Percentiles rank a stretch among this genome's conserved stretches.
Conservation (phyloP, 257 asterid species). For the Ocimum tenuiflorum region DNA sequence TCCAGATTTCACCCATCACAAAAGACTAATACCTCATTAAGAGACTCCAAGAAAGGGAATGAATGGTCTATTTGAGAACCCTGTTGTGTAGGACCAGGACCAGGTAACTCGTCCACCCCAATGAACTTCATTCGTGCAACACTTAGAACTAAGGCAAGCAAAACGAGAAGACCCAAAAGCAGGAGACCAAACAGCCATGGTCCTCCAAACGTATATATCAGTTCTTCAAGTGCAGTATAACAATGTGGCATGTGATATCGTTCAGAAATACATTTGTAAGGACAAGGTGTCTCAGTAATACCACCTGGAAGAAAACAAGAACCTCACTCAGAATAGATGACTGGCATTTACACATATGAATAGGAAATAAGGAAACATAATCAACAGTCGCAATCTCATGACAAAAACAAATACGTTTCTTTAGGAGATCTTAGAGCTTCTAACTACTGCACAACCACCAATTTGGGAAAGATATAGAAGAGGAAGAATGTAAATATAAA, state of each 20-base stretch:
- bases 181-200: constrained; percentile 97
- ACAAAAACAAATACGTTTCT: neutral
- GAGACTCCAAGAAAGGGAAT: constrained; percentile 93
- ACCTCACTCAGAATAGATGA: constrained; percentile 11
- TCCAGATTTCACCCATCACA: neutral
- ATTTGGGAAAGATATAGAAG: neutral
- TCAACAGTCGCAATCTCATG: neutral
- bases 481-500: neutral
- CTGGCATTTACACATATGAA: neutral
- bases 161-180: constrained; percentile 75
- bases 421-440: neutral
- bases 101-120: constrained; percentile 86
- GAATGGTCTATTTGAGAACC: constrained; percentile 98
- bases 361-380: neutral
- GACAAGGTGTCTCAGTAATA: constrained; percentile 84
- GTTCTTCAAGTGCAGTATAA: constrained; percentile 94
- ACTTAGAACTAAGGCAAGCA: constrained; percentile 90
- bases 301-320: constrained; percentile 61
- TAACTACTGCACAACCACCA: constrained; percentile 5
- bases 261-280: constrained; percentile 79
- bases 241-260: constrained; percentile 96
- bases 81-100: constrained; percentile 89
- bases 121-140: constrained; percentile 96
- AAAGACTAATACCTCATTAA: constrained; percentile 62
- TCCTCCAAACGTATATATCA: constrained; percentile 95